A percentile compares a stretch with the other conserved stretches of the same genome.
Evolutionary conservation across 768 basidiomycete species (phyloP).

Genomic region (Solioccasus polychromus): DNA sequence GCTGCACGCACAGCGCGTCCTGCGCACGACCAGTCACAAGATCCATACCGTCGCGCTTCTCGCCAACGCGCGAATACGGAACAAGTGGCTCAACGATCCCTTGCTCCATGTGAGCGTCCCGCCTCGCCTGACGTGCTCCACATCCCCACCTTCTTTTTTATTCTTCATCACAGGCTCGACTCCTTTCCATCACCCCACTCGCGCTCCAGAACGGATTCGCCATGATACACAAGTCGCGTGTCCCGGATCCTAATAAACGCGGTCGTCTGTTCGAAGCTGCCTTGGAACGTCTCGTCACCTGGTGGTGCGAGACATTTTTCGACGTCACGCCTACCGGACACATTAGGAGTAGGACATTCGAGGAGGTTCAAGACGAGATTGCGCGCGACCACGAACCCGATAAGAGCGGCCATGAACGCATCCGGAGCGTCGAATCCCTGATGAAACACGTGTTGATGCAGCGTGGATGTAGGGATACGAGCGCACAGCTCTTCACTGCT

Average conservation of each 20-base stretch:
- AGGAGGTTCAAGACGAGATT: constrained; percentile 54
- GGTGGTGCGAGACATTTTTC: constrained; percentile 83
- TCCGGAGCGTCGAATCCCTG: constrained; percentile 78
- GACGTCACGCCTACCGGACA: constrained; percentile 61
- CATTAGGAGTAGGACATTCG: constrained; percentile 73
- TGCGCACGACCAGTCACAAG: constrained; percentile 83
- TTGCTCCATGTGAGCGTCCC: constrained; percentile 68
- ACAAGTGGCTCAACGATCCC: constrained; percentile 79
- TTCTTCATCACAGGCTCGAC: constrained; percentile 60
- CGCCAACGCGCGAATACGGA: constrained; percentile 69
- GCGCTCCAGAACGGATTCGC: constrained; percentile 76
- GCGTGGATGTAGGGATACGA: constrained; percentile 78
- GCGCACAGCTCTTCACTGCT: constrained; percentile 89
- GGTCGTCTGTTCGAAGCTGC: constrained; percentile 88
- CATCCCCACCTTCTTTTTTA: constrained; percentile 1
- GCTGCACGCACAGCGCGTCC: constrained; percentile 63
- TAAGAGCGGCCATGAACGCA: constrained; percentile 55
- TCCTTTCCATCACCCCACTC: constrained; percentile 84
- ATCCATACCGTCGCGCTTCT: constrained; percentile 84
- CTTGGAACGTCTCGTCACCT: constrained; percentile 66
- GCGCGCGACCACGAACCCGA: constrained; percentile 29
- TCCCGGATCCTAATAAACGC: constrained; percentile 78
- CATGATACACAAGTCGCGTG: constrained; percentile 73
- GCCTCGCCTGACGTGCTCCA: not conserved
- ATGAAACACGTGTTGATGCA: constrained; percentile 90